Base-by-base conservation (phyloP, 2,329 filamentous ascomycete genomes). In the Juglanconis oblonga region DNA sequence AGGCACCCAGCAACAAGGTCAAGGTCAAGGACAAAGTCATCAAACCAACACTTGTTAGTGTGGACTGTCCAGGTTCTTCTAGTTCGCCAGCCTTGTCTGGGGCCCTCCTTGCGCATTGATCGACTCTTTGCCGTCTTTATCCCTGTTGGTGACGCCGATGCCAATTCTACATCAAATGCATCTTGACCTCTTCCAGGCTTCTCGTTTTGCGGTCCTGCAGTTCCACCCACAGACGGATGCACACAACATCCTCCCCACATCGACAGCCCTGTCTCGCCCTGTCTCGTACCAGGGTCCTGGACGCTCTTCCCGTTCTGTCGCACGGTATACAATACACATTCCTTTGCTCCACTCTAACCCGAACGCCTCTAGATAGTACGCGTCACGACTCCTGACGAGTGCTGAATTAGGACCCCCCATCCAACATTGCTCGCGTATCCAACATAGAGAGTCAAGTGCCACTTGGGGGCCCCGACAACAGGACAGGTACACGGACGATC, bases 271-370 rank as follows among this genome's bases (percentile, higher is more conserved):
- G 11, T 32, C 33, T 29, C 33, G 29, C 36, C n/a, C 45, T 6
- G 8, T 56, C 8, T 24, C 44, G 29, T 24, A 38, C 54, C 49
- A 24, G 54, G 54, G 35, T 45, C 47, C 36, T 29, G 17, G 35
- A n/a, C 33, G 24, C 14, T 5, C 44, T 36, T 40, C 54, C 3
- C 11, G 44, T 57, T 57, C 54, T 51, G 54, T 57, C 17, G 17
- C 17, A 17, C 17, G 17, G 17, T 17, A 17, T 17, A 17, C 17
- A 17, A 1, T 57, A 57, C 54, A 57, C 54, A 57, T 57, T 42
- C 29, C 5, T 44, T 40, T 51, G 36, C 54, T 57, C 54, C 54
- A 57, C 54, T 36, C 9, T 24, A 40, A 57, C 54, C 45, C 45
- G 42, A 55, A 32, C 40, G 14, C 10, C 31, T 45, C 29, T 33